Base-by-base conservation (phyloP, 1,139 yeast genomes). In the Taiozyma onychis region DNA sequence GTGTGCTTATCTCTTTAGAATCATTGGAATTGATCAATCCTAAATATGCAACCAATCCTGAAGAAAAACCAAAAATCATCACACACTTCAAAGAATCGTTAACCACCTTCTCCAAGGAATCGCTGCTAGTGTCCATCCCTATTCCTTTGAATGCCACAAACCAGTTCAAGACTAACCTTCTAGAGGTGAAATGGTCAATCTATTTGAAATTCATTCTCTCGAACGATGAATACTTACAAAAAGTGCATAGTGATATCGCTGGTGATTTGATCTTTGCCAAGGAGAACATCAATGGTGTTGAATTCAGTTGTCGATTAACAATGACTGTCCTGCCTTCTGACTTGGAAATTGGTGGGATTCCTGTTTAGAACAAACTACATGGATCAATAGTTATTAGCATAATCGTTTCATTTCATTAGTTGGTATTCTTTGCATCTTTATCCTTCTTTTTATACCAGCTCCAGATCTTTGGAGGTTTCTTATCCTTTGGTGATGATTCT, bases 141-240 rank as follows among this genome's bases (percentile, higher is more conserved):
- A 52, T 67, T 3, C 63, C 70, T 10, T 64, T 69, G 30, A 57
- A 60, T 34, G 58, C 71, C n/a, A 59, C 71, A 1, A 62, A 67
- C 42, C 74, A 69, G 48, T 70, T 70, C 51, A 69, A 62, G 48
- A 64, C 72, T 0, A 66, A 66, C 46, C 51, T 70, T 1, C 69
- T 70, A 48, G 71, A 70, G 46, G 47, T 59, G 13, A 69, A 64
- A 51, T 70, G 73, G 72, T 58, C 66, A 53, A 30, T 70, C 10
- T 53, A 56, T 3, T 42, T 70, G 10, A 67, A 64, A 51, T 67
- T 70, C 44, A 66, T 69, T 16, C 41, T 60, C 5, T 43, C 55
- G 3, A 47, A 47, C 2, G 58, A 54, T 4, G 41, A 43, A 3
- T 46, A 46, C 2, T 35, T 53, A 8, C 18, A 46, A 2, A 45